Percentiles rank a stretch among this genome's conserved stretches.
These are phyloP conservation scores for Microsporum ferrugineum DNA, from an alignment of 2,329 filamentous ascomycete species.

Conservation along the genomic window DNA sequence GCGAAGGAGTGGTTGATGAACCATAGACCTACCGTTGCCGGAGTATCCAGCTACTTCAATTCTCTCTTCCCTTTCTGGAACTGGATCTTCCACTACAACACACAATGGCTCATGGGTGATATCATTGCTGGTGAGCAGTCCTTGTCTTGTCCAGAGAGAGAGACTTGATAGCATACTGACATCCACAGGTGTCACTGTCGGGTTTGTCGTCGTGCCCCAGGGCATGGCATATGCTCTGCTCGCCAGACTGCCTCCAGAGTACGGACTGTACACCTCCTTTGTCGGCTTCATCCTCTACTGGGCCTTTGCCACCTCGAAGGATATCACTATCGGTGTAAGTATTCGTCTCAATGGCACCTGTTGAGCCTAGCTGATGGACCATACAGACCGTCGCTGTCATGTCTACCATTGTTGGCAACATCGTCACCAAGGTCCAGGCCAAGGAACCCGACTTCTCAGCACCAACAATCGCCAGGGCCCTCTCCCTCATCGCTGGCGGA, in stretches of 20 bases:
- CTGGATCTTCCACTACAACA: conserved; percentile 44
- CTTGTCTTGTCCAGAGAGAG: not conserved
- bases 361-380: not conserved
- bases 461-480: conserved; percentile 48
- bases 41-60: conserved; percentile 9
- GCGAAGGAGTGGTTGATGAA: conserved; percentile 11
- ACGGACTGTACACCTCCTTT: conserved; percentile 51
- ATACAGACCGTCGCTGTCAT: conserved; percentile 46
- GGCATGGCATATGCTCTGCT: conserved; percentile 53
- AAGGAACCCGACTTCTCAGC: conserved; percentile 40
- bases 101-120: conserved; percentile 39
- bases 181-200: conserved; percentile 26
- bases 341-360: not conserved
- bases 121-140: conserved; percentile 27
- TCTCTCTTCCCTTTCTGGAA: conserved; percentile 39
- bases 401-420: conserved; percentile 52
- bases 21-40: conserved; percentile 8
- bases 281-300: conserved; percentile 47
- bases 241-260: conserved; percentile 49
- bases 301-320: conserved; percentile 52
- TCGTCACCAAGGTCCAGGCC: conserved; percentile 45
- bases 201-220: conserved; percentile 51
- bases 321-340: conserved; percentile 24
- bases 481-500: conserved; percentile 53
- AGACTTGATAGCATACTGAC: not conserved